These are phyloP conservation scores for Syncephalastrum contaminatum DNA, from an alignment of 371 early-diverging fungal species.

Conservation along the genomic window DNA sequence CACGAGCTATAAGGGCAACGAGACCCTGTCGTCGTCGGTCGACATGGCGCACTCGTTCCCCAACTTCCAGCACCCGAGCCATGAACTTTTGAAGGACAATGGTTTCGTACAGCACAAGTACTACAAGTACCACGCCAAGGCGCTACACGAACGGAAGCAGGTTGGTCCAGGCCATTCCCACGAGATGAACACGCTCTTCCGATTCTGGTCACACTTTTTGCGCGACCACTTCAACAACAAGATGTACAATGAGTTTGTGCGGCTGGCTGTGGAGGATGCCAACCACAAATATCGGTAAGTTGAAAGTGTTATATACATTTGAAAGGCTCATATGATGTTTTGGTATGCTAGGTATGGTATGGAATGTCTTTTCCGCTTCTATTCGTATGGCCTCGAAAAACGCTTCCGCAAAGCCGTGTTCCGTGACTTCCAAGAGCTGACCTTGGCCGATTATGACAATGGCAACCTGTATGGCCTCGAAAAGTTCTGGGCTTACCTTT, in stretches of 20 bases:
- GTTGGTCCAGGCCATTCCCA: constrained; percentile 92
- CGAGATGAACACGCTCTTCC: constrained; percentile 97
- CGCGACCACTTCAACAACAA: constrained; percentile 92
- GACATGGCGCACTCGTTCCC: constrained; percentile 76
- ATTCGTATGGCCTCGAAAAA: constrained; percentile 92
- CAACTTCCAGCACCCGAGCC: constrained; percentile 91
- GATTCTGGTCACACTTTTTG: constrained; percentile 98
- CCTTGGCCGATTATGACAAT: constrained; percentile 71
- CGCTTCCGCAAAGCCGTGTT: constrained; percentile 85
- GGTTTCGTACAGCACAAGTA: constrained; percentile 97
- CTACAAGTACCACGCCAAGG: constrained; percentile 91
- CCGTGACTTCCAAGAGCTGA: constrained; percentile 85
- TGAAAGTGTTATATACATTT: neutral
- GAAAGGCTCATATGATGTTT: neutral
- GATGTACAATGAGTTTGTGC: constrained; percentile 93
- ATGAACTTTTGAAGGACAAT: constrained; percentile 91
- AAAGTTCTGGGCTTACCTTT: constrained; percentile 96
- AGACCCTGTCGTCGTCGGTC: constrained; percentile 34
- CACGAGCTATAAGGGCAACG: constrained; percentile 38
- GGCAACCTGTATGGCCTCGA: constrained; percentile 89
- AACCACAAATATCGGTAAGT: constrained; percentile 75
- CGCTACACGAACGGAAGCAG: constrained; percentile 90
- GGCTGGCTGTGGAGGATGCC: constrained; percentile 91
- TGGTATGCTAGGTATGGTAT: constrained; percentile 68
- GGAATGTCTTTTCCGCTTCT: constrained; percentile 96